phyloP scores from a whole-genome alignment of 495 filamentous ascomycete genomes.

The Penicillium lividum region DNA sequence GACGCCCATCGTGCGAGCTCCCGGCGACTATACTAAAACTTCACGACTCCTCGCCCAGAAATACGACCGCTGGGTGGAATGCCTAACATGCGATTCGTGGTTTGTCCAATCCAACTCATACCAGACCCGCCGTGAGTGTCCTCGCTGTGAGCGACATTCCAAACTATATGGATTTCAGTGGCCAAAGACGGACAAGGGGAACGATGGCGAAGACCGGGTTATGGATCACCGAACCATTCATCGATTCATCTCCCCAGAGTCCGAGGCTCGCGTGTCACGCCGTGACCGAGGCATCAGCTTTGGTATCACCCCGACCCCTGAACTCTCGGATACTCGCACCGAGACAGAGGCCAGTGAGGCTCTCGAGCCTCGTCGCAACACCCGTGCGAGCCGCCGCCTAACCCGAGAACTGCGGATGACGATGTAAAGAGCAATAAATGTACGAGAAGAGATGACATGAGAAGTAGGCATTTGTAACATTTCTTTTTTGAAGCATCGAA shows the following conservation, averaged over 20 bases:
- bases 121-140: conserved; percentile 79
- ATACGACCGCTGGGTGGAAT: conserved; percentile 81
- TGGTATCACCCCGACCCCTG: conserved; percentile 40
- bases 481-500: conserved; percentile 10
- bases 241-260: conserved; percentile 65
- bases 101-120: conserved; percentile 91
- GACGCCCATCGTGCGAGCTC: conserved; percentile 50
- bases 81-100: conserved; percentile 72
- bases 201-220: conserved; percentile 75
- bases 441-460: not conserved
- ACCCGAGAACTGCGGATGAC: conserved; percentile 42
- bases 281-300: conserved; percentile 45
- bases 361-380: conserved; percentile 35
- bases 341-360: conserved; percentile 42
- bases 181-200: conserved; percentile 89
- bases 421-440: conserved; percentile 31
- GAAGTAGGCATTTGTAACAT: conserved; percentile 14
- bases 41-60: conserved; percentile 68
- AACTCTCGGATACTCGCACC: conserved; percentile 40
- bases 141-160: conserved; percentile 90
- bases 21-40: conserved; percentile 79
- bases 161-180: conserved; percentile 94
- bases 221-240: conserved; percentile 73
- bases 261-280: conserved; percentile 60
- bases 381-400: conserved; percentile 38